These are phyloP conservation scores for Monilinia fructigena DNA, from an alignment of 2,329 filamentous ascomycete species.

Conservation along the genomic window DNA sequence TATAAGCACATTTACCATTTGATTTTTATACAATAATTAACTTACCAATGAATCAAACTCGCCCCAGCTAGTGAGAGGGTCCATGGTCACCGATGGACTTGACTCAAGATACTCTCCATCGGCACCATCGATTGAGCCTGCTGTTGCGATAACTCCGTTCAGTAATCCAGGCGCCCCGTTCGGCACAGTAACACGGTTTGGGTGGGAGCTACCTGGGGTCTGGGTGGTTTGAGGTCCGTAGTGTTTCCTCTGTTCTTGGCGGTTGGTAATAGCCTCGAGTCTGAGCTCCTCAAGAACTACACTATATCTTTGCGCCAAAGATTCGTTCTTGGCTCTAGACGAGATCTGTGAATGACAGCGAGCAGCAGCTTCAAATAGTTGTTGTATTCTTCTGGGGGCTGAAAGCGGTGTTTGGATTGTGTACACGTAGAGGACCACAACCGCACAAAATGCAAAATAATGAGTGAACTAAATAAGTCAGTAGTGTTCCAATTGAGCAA, in stretches of 20 bases:
- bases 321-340: slow-evolving; percentile 42
- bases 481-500: neutral
- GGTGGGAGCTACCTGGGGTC: neutral
- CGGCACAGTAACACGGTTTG: neutral
- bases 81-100: slow-evolving; percentile 29
- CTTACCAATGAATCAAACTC: slow-evolving; percentile 39
- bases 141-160: slow-evolving; percentile 11
- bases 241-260: neutral
- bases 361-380: slow-evolving; percentile 41
- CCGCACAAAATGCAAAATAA: slow-evolving; percentile 48
- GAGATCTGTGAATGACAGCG: slow-evolving; percentile 45
- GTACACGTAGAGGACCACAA: slow-evolving; percentile 48
- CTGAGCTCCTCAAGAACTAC: slow-evolving; percentile 45
- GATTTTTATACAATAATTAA: neutral
- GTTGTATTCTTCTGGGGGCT: slow-evolving; percentile 36
- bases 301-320: slow-evolving; percentile 45
- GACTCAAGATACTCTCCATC: slow-evolving; percentile 12
- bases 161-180: neutral
- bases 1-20: slow-evolving; percentile 11
- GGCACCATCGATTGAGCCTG: slow-evolving; percentile 20
- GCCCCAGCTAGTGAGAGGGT: slow-evolving; percentile 36
- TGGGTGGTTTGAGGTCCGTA: neutral
- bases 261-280: slow-evolving; percentile 28
- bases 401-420: slow-evolving; percentile 43
- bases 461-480: slow-evolving; percentile 40